phyloP scores from a whole-genome alignment of 2,329 filamentous ascomycete species.

The Sclerotiophoma versabilis region DNA sequence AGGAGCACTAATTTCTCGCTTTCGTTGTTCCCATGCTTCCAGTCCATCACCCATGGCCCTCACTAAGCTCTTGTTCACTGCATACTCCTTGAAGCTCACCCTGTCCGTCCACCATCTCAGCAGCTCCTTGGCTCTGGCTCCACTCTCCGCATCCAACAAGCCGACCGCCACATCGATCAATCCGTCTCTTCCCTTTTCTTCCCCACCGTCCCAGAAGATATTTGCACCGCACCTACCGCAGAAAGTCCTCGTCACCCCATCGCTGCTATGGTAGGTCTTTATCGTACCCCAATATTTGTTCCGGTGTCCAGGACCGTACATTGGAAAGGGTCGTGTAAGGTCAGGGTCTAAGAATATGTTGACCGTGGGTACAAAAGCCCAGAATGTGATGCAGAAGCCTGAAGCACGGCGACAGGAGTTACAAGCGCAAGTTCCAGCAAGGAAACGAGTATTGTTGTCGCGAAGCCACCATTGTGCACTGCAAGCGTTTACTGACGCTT shows the following conservation, averaged over 20 bases:
- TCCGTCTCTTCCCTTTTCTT: constrained; percentile 48
- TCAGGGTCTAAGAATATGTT: constrained; percentile 49
- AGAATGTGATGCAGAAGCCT: constrained; percentile 56
- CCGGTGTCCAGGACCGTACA: constrained; percentile 7
- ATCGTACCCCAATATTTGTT: constrained; percentile 50
- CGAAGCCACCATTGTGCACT: constrained; percentile 43
- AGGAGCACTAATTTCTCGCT: neutral
- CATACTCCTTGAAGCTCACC: constrained; percentile 42
- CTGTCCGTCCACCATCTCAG: constrained; percentile 53
- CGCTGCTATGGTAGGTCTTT: constrained; percentile 52
- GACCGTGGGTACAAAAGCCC: constrained; percentile 54
- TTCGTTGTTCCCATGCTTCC: constrained; percentile 12
- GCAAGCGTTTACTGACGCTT: constrained; percentile 17
- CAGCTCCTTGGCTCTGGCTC: constrained; percentile 55
- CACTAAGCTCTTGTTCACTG: constrained; percentile 50
- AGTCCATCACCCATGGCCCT: constrained; percentile 43
- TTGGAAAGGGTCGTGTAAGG: constrained; percentile 20
- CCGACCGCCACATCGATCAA: constrained; percentile 57
- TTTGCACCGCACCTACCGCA: constrained; percentile 57
- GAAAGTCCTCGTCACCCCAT: constrained; percentile 57
- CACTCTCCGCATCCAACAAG: constrained; percentile 52
- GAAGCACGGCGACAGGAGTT: constrained; percentile 54
- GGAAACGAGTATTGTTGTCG: constrained; percentile 42
- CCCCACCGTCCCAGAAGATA: constrained; percentile 52
- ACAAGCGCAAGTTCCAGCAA: constrained; percentile 56